Evolutionary conservation across 768 basidiomycete species (phyloP), one percentile per base, ranked within the genome.

Genomic region (Boletus rubroflammeus): DNA sequence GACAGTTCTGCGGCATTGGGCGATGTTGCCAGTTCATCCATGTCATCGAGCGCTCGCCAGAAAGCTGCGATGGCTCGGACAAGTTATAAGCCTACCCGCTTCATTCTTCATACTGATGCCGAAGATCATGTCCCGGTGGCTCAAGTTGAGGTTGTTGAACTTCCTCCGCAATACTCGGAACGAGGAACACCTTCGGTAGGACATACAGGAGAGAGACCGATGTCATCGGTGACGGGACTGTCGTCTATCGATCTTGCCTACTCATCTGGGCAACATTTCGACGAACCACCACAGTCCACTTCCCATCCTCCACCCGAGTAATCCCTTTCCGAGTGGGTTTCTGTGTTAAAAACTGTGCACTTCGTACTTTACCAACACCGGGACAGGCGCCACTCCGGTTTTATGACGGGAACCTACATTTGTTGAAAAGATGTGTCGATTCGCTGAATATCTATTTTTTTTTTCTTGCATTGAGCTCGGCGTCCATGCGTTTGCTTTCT

Each of bases 81-180:
- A 6, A 51, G 58, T 14, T 75, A 80, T 59, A 74, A 67, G 42
- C 56, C 64, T 32, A 72, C 84, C 21, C 79, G 84, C 44, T 85
- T 81, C 65, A 75, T 89, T 53, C 58, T 88, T 6, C 87, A 90
- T 58, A 84, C 82, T 3, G 89, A 89, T 64, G 78, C 78, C 8
- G 86, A 86, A 50, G 87, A 89, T 61, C 70, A 63, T 13, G 36
- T 72, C 10, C 73, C 80, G 7, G 72, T 68, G 38, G 73, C 74
- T 49, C 74, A 77, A 53, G 70, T 78, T 17, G 86, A 77, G 6
- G 70, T 87, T 21, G 76, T 89, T 6, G 88, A 90, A 69, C 76
- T 89, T n/a, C 88, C 88, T 26, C 88, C 88, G 15, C 82, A 82
- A 65, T 90, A 90, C 63, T 76, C 77, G 25, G 84, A 81, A 56